Conservation (phyloP, 371 early-diverging fungal genomes). For the Aphelidium insulamus region DNA sequence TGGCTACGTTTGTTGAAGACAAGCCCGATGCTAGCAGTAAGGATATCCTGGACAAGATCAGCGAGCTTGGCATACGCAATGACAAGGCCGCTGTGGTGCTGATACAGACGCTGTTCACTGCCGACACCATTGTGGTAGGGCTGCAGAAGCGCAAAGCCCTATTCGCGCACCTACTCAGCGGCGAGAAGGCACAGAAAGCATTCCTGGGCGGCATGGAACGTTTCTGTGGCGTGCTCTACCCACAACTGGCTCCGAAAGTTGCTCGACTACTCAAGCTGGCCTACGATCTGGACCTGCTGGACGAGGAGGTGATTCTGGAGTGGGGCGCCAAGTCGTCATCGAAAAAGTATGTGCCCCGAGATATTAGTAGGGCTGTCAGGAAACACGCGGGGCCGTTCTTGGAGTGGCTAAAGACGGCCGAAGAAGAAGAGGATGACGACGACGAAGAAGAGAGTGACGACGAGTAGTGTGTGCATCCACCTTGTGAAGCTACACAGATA, state of each 20-base stretch:
- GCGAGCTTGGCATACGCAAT: conserved; percentile 52
- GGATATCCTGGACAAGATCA: conserved; percentile 50
- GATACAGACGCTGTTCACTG: conserved; percentile 37
- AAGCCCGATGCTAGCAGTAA: conserved; percentile 21
- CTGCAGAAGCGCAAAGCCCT: conserved; percentile 36
- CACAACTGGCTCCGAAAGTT: conserved; percentile 42
- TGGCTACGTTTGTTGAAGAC: conserved; percentile 11
- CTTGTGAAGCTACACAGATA: no score
- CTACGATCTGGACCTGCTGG: conserved; percentile 73
- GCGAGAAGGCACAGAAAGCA: conserved; percentile 68
- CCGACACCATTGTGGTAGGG: conserved; percentile 20
- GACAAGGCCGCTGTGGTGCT: conserved; percentile 48
- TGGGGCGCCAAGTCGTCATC: conserved; percentile 67
- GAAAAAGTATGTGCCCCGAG: conserved; percentile 70
- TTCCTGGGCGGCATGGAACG: conserved; percentile 82
- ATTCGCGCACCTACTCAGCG: conserved; percentile 35
- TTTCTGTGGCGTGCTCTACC: conserved; percentile 40
- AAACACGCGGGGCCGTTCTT: conserved; percentile 71
- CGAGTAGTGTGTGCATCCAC: background rate
- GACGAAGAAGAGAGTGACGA: conserved; percentile 10
- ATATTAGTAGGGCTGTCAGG: conserved; percentile 47
- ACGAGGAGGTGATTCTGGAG: conserved; percentile 64
- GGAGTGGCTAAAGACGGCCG: conserved; percentile 52
- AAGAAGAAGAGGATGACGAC: conserved; percentile 13
- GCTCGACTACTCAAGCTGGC: conserved; percentile 57